phyloP scores from a whole-genome alignment of 495 filamentous ascomycete genomes.

The Barbatosphaeria neglecta region DNA sequence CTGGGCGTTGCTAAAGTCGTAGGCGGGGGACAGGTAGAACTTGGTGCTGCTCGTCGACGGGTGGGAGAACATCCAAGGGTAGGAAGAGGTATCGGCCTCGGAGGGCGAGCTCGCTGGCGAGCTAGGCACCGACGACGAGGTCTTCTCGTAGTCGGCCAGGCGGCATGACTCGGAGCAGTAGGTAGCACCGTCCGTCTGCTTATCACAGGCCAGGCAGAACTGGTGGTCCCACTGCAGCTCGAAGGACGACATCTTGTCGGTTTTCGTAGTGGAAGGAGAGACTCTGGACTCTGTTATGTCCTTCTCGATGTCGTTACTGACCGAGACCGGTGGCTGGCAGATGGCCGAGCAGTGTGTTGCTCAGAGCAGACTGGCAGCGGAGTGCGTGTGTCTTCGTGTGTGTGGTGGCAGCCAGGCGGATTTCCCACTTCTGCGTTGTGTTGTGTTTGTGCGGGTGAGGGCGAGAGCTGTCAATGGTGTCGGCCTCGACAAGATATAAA shows the following conservation, averaged over 20 bases:
- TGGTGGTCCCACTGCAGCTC: slow-evolving; percentile 75
- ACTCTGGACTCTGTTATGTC: too few relatives aligned
- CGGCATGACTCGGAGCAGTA: slow-evolving; percentile 95
- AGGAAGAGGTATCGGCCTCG: slow-evolving; percentile 29
- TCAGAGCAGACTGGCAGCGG: too few relatives aligned
- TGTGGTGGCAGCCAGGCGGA: not conserved
- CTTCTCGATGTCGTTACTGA: too few relatives aligned
- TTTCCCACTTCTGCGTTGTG: too few relatives aligned
- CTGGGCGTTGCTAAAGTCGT: slow-evolving; percentile 50
- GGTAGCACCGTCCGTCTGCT: slow-evolving; percentile 63
- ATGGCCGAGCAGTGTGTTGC: too few relatives aligned
- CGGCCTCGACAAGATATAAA: not conserved
- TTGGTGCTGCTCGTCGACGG: slow-evolving; percentile 25
- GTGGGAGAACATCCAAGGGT: slow-evolving; percentile 29
- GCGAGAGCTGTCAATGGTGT: not conserved
- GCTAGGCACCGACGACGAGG: slow-evolving; percentile 38
- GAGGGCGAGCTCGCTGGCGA: slow-evolving; percentile 44
- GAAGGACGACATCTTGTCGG: slow-evolving; percentile 40
- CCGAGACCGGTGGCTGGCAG: too few relatives aligned
- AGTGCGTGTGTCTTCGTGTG: too few relatives aligned
- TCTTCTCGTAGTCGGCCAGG: slow-evolving; percentile 73
- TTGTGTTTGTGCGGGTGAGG: too few relatives aligned
- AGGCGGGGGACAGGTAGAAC: slow-evolving; percentile 60
- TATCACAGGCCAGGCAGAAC: slow-evolving; percentile 91
- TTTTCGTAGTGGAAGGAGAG: slow-evolving; percentile 6